These are phyloP conservation scores for Saccharomycopsis oosterbeekiorum DNA, from an alignment of 805 yeast genomes.

Conservation along the genomic window DNA sequence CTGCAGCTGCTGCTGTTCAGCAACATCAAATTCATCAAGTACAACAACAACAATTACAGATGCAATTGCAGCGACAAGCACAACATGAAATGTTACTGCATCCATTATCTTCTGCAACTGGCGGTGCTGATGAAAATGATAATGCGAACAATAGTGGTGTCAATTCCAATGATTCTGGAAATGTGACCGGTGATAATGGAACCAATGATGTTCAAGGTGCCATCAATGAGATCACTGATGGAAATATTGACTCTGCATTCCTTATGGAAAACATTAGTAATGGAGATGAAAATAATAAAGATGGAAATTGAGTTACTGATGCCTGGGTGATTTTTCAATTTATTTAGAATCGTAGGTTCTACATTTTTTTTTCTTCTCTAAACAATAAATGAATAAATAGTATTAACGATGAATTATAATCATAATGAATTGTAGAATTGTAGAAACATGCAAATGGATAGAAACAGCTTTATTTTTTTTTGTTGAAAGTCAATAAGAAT, in stretches of 20 bases:
- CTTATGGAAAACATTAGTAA: neutral
- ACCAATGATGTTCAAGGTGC: neutral
- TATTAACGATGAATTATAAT: too few species aligned
- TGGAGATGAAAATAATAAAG: neutral
- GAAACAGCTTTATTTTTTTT: too few species aligned
- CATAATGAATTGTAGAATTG: too few species aligned
- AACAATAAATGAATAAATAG: too few species aligned
- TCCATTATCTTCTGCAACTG: neutral
- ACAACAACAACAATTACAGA: neutral
- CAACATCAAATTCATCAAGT: neutral
- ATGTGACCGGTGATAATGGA: neutral
- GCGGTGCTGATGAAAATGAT: neutral
- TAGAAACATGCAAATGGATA: too few species aligned
- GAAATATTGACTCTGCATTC: neutral
- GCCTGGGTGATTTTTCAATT: neutral
- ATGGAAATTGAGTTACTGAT: neutral
- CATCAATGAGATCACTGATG: neutral
- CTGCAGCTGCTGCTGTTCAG: neutral
- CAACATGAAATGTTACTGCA: constrained; percentile 1
- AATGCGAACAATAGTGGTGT: neutral
- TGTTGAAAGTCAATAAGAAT: too few species aligned
- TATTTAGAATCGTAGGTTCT: too few species aligned
- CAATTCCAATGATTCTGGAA: neutral
- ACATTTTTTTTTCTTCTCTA: too few species aligned
- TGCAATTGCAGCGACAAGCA: neutral